Percentiles rank a stretch among this genome's conserved stretches.
Conservation (phyloP, 2,329 filamentous ascomycete genomes). For the Colletotrichum sp. region DNA sequence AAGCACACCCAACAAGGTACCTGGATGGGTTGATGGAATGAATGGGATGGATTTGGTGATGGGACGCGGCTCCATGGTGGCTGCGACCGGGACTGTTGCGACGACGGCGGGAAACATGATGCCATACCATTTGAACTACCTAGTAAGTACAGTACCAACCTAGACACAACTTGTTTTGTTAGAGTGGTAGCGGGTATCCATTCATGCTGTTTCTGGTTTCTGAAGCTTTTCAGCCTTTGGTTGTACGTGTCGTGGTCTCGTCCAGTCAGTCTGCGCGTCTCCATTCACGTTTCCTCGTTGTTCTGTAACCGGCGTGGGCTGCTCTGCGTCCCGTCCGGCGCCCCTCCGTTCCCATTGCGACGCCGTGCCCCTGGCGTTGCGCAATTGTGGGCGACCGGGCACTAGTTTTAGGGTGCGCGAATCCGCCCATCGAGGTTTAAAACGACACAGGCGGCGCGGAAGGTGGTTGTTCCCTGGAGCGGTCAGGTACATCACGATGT, state of each 20-base stretch:
- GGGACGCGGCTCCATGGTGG: background rate
- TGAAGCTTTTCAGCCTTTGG: background rate
- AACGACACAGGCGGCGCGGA: background rate
- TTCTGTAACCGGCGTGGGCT: background rate
- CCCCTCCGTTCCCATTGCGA: conserved; percentile 6
- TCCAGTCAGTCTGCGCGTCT: background rate
- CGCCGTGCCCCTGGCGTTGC: conserved; percentile 15
- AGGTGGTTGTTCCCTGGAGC: conserved; percentile 6
- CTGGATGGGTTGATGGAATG: background rate
- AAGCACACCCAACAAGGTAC: background rate
- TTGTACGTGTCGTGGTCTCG: background rate
- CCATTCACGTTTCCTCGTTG: conserved; percentile 3
- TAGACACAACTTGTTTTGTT: background rate
- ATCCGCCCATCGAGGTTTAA: background rate
- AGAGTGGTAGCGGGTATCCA: background rate
- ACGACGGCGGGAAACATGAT: background rate
- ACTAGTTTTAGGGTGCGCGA: background rate
- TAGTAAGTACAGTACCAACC: background rate
- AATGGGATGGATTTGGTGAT: background rate
- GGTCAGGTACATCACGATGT: background rate
- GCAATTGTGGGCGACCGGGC: conserved; percentile 14
- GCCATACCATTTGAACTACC: background rate
- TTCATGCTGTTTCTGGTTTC: background rate
- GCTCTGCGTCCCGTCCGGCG: background rate
- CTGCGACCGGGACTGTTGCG: background rate